Evolutionary conservation across 2,329 filamentous ascomycete genomes (phyloP).

Genomic region (Exophiala lecanii-corni): DNA sequence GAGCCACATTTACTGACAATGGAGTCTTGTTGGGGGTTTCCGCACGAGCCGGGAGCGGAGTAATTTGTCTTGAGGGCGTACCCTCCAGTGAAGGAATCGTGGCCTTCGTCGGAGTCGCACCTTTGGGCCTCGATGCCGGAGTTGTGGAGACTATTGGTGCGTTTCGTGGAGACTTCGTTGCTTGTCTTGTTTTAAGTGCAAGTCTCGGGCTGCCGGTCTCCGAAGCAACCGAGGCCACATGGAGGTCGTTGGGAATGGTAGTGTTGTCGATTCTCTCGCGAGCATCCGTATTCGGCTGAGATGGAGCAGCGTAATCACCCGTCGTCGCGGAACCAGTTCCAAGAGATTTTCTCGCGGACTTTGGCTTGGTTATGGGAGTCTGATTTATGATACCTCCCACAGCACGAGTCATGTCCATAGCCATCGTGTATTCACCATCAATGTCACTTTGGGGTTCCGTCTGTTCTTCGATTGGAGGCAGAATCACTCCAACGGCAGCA

Average conservation of each 20-base stretch:
- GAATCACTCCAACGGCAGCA: slow-evolving; percentile 42
- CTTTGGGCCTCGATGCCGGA: slow-evolving; percentile 31
- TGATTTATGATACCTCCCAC: slow-evolving; percentile 57
- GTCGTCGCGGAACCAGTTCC: background rate
- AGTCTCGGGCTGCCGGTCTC: slow-evolving; percentile 53
- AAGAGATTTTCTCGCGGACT: slow-evolving; percentile 1
- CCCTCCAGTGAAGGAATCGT: slow-evolving; percentile 31
- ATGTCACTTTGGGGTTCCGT: slow-evolving; percentile 34
- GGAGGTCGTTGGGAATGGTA: slow-evolving; percentile 20
- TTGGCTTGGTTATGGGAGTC: background rate
- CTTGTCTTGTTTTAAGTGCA: slow-evolving; percentile 45
- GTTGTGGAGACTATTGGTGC: slow-evolving; percentile 42
- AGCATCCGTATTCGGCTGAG: slow-evolving; percentile 21
- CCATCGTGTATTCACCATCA: slow-evolving; percentile 47
- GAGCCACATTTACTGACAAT: slow-evolving; percentile 40
- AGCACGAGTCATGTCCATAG: slow-evolving; percentile 64
- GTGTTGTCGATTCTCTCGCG: slow-evolving; percentile 9
- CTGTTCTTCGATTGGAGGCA: slow-evolving; percentile 37
- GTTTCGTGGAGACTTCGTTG: slow-evolving; percentile 45
- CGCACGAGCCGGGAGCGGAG: slow-evolving; percentile 42
- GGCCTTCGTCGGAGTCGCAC: slow-evolving; percentile 26
- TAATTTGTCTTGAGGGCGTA: slow-evolving; percentile 39
- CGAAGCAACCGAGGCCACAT: slow-evolving; percentile 37
- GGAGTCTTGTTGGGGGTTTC: slow-evolving; percentile 50
- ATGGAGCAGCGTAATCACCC: slow-evolving; percentile 26